A percentile compares a stretch with the other conserved stretches of the same genome.
Evolutionary conservation across 306 rosid species (phyloP).

Genomic region (Cucurbita argyrosperma): DNA sequence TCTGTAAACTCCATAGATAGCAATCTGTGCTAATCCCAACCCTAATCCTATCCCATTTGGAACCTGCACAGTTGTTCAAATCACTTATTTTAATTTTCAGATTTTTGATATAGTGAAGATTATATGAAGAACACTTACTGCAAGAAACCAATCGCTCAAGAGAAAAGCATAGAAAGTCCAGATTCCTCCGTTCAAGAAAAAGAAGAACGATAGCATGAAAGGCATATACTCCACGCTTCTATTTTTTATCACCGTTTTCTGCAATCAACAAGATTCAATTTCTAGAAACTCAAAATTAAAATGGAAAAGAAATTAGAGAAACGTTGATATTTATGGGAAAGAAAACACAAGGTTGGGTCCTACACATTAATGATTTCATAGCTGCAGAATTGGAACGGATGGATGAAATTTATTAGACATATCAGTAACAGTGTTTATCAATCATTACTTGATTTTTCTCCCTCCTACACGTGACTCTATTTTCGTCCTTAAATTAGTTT

Average conservation of each 20-base stretch:
- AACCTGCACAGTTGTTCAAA: not conserved
- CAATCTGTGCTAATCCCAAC: not conserved
- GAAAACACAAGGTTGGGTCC: not conserved
- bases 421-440: not conserved
- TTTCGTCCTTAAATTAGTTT: no score
- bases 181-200: slow-evolving; percentile 38
- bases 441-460: not conserved
- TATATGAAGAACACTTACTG: not conserved
- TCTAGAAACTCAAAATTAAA: no score
- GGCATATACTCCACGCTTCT: slow-evolving; percentile 66
- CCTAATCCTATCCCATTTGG: not conserved
- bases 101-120: not conserved
- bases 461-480: no score
- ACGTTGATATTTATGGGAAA: no score
- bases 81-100: not conserved
- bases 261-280: not conserved
- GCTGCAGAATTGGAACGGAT: not conserved
- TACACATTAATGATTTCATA: not conserved
- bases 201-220: slow-evolving; percentile 42
- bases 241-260: slow-evolving; percentile 30
- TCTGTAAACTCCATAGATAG: slow-evolving; percentile 1
- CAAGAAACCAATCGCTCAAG: not conserved
- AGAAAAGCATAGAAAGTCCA: slow-evolving; percentile 26
- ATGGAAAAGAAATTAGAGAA: no score
- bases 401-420: not conserved